Percentiles rank a stretch among this genome's conserved stretches.
These are phyloP conservation scores for Tieghemostelium lacteum DNA, from an alignment of 78 protist genomes.

Conservation along the genomic window DNA sequence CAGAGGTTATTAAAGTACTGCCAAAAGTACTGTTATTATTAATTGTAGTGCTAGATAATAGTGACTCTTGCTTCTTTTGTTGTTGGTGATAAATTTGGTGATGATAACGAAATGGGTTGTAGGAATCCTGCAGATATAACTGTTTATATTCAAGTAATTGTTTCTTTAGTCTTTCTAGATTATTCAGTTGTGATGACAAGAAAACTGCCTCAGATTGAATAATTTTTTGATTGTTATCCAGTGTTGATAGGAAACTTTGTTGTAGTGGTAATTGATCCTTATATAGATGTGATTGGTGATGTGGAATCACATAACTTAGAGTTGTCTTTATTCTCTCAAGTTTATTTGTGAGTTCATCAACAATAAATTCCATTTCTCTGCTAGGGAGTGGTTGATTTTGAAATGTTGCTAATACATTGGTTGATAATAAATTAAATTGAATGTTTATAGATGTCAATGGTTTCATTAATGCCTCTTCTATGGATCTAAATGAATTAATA, in stretches of 20 bases:
- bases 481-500: conserved; percentile 58
- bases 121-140: conserved; percentile 35
- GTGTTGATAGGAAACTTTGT: conserved; percentile 67
- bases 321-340: conserved; percentile 46
- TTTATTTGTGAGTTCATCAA: conserved; percentile 15
- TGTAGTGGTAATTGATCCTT: conserved; percentile 30
- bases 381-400: conserved; percentile 30
- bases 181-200: conserved; percentile 5
- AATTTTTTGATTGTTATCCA: conserved; percentile 59
- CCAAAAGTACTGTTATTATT: neutral
- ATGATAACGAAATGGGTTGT: conserved; percentile 41
- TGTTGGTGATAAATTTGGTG: neutral
- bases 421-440: conserved; percentile 52
- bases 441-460: conserved; percentile 40
- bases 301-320: conserved; percentile 28
- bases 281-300: neutral
- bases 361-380: conserved; percentile 61
- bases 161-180: conserved; percentile 32
- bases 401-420: conserved; percentile 23
- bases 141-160: conserved; percentile 21
- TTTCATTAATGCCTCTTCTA: conserved; percentile 21
- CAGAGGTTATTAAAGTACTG: neutral
- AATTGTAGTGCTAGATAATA: neutral
- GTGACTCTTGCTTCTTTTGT: neutral
- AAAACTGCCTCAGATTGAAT: conserved; percentile 32